These are phyloP conservation scores for Strobilomyces confusus DNA, from an alignment of 768 basidiomycete species.

Conservation along the genomic window DNA sequence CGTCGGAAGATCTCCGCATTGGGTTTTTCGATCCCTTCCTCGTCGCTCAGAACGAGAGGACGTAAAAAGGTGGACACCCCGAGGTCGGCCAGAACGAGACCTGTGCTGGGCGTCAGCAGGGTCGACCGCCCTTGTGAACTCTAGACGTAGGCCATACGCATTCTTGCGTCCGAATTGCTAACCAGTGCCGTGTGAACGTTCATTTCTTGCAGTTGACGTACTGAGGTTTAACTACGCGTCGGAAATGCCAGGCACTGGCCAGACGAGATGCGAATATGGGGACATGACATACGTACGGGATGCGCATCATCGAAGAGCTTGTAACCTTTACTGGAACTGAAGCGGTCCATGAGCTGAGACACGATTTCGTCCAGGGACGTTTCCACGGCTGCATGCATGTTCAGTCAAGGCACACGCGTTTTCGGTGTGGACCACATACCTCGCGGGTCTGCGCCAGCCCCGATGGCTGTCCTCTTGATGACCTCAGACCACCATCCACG, in stretches of 20 bases:
- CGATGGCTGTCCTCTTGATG: constrained; percentile 67
- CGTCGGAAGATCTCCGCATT: constrained; percentile 52
- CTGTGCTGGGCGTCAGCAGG: constrained; percentile 28
- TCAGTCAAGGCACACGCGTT: constrained; percentile 17
- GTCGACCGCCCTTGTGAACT: not conserved
- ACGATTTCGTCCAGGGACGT: constrained; percentile 53
- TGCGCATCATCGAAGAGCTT: constrained; percentile 50
- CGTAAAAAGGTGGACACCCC: constrained; percentile 45
- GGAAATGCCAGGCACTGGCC: constrained; percentile 1
- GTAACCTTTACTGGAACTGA: constrained; percentile 72
- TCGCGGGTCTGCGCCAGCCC: constrained; percentile 61
- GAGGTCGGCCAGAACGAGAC: constrained; percentile 55
- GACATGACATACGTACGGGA: constrained; percentile 39
- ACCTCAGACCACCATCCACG: constrained; percentile 77
- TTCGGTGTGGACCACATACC: constrained; percentile 36
- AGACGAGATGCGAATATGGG: not conserved
- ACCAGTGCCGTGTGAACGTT: constrained; percentile 54
- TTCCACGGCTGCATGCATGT: constrained; percentile 48
- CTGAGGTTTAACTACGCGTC: constrained; percentile 27
- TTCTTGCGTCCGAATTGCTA: constrained; percentile 70
- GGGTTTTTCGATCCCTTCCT: constrained; percentile 69
- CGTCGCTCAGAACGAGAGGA: constrained; percentile 66
- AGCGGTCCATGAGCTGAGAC: constrained; percentile 55
- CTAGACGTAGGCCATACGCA: constrained; percentile 53
- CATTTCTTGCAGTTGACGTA: constrained; percentile 42